Conservation (phyloP, 768 basidiomycete genomes). For the Trametes cinnabarina region DNA sequence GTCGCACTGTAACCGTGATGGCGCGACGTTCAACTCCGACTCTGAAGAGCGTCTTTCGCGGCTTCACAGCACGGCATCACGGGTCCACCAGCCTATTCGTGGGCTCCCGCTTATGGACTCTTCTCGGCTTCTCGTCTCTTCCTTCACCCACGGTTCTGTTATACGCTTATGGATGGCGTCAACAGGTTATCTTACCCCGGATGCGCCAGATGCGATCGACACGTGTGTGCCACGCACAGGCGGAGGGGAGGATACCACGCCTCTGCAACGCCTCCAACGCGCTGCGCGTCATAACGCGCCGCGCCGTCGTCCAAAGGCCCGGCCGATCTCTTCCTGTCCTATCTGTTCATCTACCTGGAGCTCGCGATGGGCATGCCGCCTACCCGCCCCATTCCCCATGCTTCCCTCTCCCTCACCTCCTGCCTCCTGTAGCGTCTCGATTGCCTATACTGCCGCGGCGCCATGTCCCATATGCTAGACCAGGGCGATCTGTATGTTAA, state of each 20-base stretch:
- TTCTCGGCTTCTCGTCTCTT: not conserved
- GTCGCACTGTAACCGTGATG: too few relatives aligned
- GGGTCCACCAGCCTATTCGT: not conserved
- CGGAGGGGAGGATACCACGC: slow-evolving; percentile 16
- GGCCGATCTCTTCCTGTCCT: slow-evolving; percentile 8
- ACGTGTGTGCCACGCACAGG: slow-evolving; percentile 22
- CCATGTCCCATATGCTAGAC: slow-evolving; percentile 15
- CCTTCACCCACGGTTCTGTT: not conserved
- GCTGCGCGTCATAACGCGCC: slow-evolving; percentile 12
- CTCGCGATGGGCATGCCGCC: slow-evolving; percentile 15
- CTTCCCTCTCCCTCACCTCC: not conserved
- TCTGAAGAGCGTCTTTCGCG: slow-evolving; percentile 1
- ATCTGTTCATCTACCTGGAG: slow-evolving; percentile 11
- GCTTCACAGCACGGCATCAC: not conserved
- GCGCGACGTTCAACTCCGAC: too few relatives aligned
- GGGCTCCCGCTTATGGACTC: not conserved
- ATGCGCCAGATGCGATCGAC: slow-evolving; percentile 14
- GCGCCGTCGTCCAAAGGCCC: slow-evolving; percentile 17
- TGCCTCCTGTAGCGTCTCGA: slow-evolving; percentile 8
- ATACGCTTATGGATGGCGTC: not conserved
- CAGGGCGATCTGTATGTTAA: slow-evolving; percentile 20
- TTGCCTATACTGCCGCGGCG: slow-evolving; percentile 1
- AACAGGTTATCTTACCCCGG: not conserved
- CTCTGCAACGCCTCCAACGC: slow-evolving; percentile 19
- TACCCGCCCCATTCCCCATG: slow-evolving; percentile 9